phyloP scores from a whole-genome alignment of 1,139 yeast genomes.

The Zygosaccharomyces sapae region DNA sequence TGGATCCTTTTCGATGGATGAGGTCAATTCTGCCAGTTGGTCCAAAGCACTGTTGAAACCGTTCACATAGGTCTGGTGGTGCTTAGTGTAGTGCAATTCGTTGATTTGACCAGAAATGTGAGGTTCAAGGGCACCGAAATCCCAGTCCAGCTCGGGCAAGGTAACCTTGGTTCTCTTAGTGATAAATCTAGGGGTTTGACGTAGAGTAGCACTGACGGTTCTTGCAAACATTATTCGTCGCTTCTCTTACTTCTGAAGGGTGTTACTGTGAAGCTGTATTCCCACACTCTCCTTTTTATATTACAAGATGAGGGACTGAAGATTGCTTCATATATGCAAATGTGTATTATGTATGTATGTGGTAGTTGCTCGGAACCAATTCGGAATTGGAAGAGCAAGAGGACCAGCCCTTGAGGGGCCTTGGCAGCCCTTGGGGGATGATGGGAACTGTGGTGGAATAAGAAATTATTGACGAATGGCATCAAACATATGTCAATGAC shows the following conservation, averaged over 20 bases:
- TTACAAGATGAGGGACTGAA: no score
- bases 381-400: constrained; percentile 7
- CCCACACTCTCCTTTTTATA: no score
- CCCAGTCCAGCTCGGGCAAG: constrained; percentile 84
- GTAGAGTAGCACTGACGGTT: constrained; percentile 11
- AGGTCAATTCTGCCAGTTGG: constrained; percentile 68
- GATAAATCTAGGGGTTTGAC: constrained; percentile 9
- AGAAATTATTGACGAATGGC: not conserved
- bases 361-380: constrained; percentile 2
- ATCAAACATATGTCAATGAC: not conserved
- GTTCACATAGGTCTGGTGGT: constrained; percentile 90
- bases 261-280: no score
- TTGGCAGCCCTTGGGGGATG: not conserved
- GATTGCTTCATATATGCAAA: not conserved
- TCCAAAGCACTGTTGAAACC: constrained; percentile 83
- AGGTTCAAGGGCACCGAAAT: constrained; percentile 86
- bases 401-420: not conserved
- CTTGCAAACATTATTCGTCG: constrained; percentile 16
- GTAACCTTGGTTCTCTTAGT: constrained; percentile 58
- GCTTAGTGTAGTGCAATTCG: constrained; percentile 86
- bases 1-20: constrained; percentile 60
- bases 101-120: constrained; percentile 84
- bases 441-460: not conserved
- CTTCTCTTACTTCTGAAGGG: no score
- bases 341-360: no score